A percentile compares a stretch with the other conserved stretches of the same genome.
These are phyloP conservation scores for Cryptococcus jaspeensis DNA, from an alignment of 1,284 basidiomycete genomes.

Conservation along the genomic window DNA sequence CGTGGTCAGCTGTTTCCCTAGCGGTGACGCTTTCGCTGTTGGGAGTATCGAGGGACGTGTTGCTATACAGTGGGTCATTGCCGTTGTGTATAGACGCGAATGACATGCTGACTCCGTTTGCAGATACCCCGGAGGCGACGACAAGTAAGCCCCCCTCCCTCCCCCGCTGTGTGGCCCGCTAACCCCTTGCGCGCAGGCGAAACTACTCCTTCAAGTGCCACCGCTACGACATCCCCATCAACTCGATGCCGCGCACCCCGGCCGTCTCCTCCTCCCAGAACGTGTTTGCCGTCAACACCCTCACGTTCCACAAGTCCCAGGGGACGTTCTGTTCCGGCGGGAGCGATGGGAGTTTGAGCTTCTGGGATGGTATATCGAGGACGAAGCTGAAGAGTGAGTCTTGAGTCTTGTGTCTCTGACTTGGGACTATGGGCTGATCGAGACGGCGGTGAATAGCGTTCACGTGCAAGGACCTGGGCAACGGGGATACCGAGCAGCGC, in stretches of 20 bases:
- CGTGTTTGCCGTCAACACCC: conserved; percentile 88
- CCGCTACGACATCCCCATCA: conserved; percentile 62
- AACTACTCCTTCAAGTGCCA: conserved; percentile 98
- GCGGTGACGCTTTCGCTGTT: conserved; percentile 78
- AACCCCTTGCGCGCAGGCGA: conserved; percentile 40
- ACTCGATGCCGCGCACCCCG: conserved; percentile 35
- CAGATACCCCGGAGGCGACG: conserved; percentile 32
- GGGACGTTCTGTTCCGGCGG: conserved; percentile 95
- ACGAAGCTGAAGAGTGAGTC: conserved; percentile 80
- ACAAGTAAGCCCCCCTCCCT: conserved; percentile 23
- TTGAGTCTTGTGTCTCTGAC: not conserved
- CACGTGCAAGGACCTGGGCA: conserved; percentile 63
- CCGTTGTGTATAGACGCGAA: not conserved
- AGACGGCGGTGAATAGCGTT: conserved; percentile 18
- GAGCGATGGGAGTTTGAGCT: conserved; percentile 51
- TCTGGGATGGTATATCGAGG: conserved; percentile 60
- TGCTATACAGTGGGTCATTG: conserved; percentile 78
- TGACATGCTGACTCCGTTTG: conserved; percentile 17
- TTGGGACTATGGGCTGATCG: not conserved
- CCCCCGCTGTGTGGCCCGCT: not conserved
- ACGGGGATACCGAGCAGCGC: conserved; percentile 64
- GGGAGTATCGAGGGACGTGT: conserved; percentile 95
- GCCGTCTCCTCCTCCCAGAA: conserved; percentile 54
- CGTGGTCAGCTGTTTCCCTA: conserved; percentile 80
- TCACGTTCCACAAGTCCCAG: conserved; percentile 85